Evolutionary conservation across 352 stramenopile species (phyloP).

Genomic region (Pythium angustatum): DNA sequence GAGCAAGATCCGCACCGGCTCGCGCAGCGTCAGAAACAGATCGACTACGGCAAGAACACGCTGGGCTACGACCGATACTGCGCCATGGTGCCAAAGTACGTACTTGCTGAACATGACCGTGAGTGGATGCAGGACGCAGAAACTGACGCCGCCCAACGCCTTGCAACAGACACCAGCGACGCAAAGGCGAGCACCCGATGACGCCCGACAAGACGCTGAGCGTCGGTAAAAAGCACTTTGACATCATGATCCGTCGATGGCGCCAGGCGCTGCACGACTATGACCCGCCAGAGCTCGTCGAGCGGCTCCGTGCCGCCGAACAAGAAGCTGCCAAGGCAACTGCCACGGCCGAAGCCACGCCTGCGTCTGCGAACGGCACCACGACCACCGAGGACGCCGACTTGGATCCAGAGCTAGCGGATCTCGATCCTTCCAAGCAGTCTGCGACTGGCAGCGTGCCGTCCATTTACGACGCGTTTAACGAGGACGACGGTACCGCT

Average conservation of each 20-base stretch:
- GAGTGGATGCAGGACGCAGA: too few species aligned
- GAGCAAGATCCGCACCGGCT: constrained; percentile 82
- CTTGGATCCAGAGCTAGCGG: constrained; percentile 27
- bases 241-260: constrained; percentile 77
- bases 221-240: constrained; percentile 84
- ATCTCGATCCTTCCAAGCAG: constrained; percentile 31
- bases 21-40: constrained; percentile 91
- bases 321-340: neutral
- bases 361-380: neutral
- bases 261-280: constrained; percentile 80
- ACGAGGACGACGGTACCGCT: constrained; percentile 47
- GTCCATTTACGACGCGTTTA: constrained; percentile 78
- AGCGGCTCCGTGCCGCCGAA: constrained; percentile 20
- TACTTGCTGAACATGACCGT: neutral
- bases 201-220: constrained; percentile 79
- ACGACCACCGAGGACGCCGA: constrained; percentile 6
- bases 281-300: constrained; percentile 64
- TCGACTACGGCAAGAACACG: constrained; percentile 93
- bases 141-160: too few species aligned
- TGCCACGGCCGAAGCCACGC: neutral
- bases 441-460: constrained; percentile 10
- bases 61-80: constrained; percentile 90
- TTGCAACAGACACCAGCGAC: constrained; percentile 42
- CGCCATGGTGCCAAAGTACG: constrained; percentile 54
- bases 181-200: constrained; percentile 56